These are phyloP conservation scores for Debaryomyces sp. DNA, from an alignment of 1,139 yeast genomes.

Conservation along the genomic window DNA sequence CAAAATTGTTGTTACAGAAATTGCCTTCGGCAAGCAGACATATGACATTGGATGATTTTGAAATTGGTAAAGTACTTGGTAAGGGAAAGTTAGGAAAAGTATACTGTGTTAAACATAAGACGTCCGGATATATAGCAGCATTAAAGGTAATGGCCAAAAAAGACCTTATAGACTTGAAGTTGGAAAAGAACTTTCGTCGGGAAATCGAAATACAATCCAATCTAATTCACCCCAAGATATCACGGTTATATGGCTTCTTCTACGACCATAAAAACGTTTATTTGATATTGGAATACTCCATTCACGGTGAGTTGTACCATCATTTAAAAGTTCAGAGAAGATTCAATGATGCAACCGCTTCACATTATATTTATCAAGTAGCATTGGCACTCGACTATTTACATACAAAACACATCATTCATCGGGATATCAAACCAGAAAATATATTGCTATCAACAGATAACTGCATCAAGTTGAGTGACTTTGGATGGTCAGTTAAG, in stretches of 20 bases:
- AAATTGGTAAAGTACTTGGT: conserved; percentile 85
- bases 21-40: conserved; percentile 7
- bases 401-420: conserved; percentile 80
- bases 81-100: conserved; percentile 94
- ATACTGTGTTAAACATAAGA: conserved; percentile 79
- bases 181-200: conserved; percentile 85
- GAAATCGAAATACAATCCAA: conserved; percentile 90
- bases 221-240: conserved; percentile 73
- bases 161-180: conserved; percentile 72
- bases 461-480: conserved; percentile 79
- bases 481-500: conserved; percentile 93
- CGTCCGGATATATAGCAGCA: conserved; percentile 82
- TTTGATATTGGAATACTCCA: conserved; percentile 79
- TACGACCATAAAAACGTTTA: conserved; percentile 80
- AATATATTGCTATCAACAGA: conserved; percentile 76
- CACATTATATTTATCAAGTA: conserved; percentile 80
- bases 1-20: conserved; percentile 1
- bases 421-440: conserved; percentile 92
- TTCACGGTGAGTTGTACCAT: conserved; percentile 85
- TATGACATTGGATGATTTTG: conserved; percentile 63
- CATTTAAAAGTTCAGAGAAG: conserved; percentile 63
- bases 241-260: conserved; percentile 84
- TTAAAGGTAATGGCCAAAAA: conserved; percentile 86
- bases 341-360: conserved; percentile 72
- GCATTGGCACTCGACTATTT: conserved; percentile 76